Evolutionary conservation across 768 basidiomycete genomes (phyloP).

Genomic region (Pleurotus platypus): DNA sequence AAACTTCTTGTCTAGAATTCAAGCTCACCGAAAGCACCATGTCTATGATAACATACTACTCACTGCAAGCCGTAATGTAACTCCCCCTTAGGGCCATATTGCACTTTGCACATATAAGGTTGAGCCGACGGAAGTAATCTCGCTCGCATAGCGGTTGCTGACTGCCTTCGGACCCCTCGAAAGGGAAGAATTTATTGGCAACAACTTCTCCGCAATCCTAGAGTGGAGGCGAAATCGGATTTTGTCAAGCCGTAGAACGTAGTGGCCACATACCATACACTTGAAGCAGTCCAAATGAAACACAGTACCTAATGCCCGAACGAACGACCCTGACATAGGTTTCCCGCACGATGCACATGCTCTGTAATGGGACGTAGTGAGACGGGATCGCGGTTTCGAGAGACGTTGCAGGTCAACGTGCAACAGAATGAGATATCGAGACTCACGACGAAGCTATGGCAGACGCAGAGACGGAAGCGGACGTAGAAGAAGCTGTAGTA

Average conservation of each 20-base stretch:
- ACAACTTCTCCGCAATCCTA: constrained; percentile 97
- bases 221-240: constrained; percentile 9
- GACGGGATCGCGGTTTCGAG: constrained; percentile 11
- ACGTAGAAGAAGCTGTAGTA: constrained; percentile 54
- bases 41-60: constrained; percentile 46
- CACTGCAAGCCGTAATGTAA: constrained; percentile 99
- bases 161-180: constrained; percentile 85
- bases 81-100: constrained; percentile 91
- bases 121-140: constrained; percentile 95
- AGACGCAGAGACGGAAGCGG: constrained; percentile 23
- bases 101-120: constrained; percentile 96
- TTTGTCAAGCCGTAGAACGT: not conserved
- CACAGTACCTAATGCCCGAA: constrained; percentile 88
- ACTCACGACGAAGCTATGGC: constrained; percentile 61
- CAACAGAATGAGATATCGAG: constrained; percentile 7
- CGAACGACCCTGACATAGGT: constrained; percentile 92
- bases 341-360: constrained; percentile 76
- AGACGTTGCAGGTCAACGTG: not conserved
- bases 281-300: constrained; percentile 98
- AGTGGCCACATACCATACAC: constrained; percentile 71
- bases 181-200: constrained; percentile 98
- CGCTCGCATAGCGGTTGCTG: constrained; percentile 96
- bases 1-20: constrained; percentile 84
- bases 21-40: constrained; percentile 2
- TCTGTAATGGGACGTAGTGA: constrained; percentile 31